These are phyloP conservation scores for Carex parvula DNA, from an alignment of 176 grass and related monocot species.

Conservation along the genomic window DNA sequence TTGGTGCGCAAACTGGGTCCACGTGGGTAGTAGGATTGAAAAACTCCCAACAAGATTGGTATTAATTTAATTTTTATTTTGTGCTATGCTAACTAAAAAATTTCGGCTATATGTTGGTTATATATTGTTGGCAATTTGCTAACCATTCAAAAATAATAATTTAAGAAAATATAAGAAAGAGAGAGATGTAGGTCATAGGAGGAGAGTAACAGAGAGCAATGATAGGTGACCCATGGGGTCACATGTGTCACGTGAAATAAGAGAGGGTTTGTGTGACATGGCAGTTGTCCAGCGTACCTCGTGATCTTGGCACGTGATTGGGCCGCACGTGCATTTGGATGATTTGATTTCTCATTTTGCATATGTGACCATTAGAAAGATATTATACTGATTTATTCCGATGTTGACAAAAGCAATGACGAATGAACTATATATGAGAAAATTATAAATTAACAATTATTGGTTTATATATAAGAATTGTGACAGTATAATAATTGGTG, in stretches of 20 bases:
- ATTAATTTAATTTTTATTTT: no score
- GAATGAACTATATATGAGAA: neutral
- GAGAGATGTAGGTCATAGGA: neutral
- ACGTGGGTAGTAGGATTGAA: no score
- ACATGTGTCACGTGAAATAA: constrained; percentile 1
- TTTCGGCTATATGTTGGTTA: no score
- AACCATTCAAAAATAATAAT: neutral
- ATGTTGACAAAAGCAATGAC: neutral
- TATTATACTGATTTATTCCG: neutral
- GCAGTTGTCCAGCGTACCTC: neutral
- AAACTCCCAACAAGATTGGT: no score
- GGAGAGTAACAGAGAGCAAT: neutral
- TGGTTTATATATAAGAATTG: neutral
- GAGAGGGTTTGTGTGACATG: constrained; percentile 5
- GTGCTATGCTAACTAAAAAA: no score
- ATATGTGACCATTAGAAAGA: neutral
- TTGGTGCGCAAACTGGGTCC: no score
- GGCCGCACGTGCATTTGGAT: neutral
- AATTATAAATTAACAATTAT: neutral
- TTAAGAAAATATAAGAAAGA: no score
- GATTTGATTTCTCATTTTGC: neutral
- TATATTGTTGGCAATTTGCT: no score
- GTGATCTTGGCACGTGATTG: neutral
- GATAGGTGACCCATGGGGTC: neutral
- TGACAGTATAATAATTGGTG: neutral